These are phyloP conservation scores for Rhizoctonia solani DNA, from an alignment of 1,284 basidiomycete genomes.

Conservation along the genomic window DNA sequence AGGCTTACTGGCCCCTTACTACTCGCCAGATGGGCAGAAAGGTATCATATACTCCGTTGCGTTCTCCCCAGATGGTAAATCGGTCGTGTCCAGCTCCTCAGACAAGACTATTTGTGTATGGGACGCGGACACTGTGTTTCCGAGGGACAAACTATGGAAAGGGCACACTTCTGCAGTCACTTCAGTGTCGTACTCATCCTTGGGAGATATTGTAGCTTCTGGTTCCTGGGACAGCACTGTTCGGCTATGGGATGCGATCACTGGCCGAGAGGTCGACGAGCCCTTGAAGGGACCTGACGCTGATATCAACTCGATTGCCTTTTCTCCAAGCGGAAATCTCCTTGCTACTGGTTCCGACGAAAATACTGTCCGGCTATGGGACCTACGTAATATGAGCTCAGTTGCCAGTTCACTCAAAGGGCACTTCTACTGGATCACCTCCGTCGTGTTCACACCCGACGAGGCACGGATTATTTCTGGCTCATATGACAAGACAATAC, in stretches of 20 bases:
- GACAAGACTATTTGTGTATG: constrained; percentile 46
- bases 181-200: neutral
- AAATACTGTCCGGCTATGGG: neutral
- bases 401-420: neutral
- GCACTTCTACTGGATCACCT: neutral
- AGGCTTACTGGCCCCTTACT: too few species aligned
- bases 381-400: too few species aligned
- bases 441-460: constrained; percentile 22
- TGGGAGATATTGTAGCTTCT: neutral
- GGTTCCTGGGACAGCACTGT: constrained; percentile 1
- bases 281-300: neutral
- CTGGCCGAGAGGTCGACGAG: neutral
- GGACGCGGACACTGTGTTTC: neutral
- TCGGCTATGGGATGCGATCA: neutral
- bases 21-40: too few species aligned
- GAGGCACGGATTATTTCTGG: neutral
- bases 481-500: constrained; percentile 20
- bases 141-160: neutral
- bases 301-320: neutral
- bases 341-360: neutral
- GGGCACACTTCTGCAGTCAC: neutral
- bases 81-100: constrained; percentile 47
- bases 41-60: too few species aligned
- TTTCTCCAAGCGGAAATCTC: neutral
- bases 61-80: constrained; percentile 42